phyloP scores from a whole-genome alignment of 768 basidiomycete species.

The Kwoniella bestiolae region DNA sequence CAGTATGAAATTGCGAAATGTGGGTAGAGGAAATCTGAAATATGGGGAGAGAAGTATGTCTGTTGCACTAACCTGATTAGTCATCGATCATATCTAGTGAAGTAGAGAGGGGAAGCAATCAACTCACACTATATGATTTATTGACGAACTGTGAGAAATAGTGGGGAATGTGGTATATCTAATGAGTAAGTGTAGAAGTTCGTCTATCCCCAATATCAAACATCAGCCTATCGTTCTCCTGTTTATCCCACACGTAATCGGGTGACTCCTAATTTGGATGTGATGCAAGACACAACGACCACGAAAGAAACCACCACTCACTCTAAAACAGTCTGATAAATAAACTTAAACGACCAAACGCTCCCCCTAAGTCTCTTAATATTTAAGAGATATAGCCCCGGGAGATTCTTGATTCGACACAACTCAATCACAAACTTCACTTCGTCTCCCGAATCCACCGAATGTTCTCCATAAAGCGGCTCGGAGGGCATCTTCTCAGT shows the following conservation, averaged over 20 bases:
- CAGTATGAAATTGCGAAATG: too few relatives aligned
- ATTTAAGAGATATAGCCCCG: slow-evolving; percentile 88
- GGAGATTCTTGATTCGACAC: slow-evolving; percentile 84
- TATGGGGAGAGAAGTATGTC: too few relatives aligned
- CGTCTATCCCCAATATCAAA: slow-evolving; percentile 9
- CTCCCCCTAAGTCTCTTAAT: slow-evolving; percentile 90
- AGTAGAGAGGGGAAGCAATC: too few relatives aligned
- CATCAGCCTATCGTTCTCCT: slow-evolving; percentile 7
- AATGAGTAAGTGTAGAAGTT: slow-evolving; percentile 23
- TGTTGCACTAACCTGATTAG: too few relatives aligned
- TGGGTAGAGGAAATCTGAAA: too few relatives aligned
- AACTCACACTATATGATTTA: too few relatives aligned
- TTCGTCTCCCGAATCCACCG: slow-evolving; percentile 88
- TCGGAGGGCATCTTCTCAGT: slow-evolving; percentile 57
- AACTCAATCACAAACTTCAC: slow-evolving; percentile 95
- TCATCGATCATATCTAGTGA: too few relatives aligned
- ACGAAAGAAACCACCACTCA: slow-evolving; percentile 36
- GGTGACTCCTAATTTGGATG: too few relatives aligned
- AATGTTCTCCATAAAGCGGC: slow-evolving; percentile 73
- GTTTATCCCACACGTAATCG: too few relatives aligned
- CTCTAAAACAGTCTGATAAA: slow-evolving; percentile 57
- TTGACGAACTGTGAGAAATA: too few relatives aligned
- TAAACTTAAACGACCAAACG: slow-evolving; percentile 71
- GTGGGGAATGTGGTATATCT: too few relatives aligned
- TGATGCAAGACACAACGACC: background rate